Conservation (phyloP, 129 eudicot genomes). For the Centella asiatica region DNA sequence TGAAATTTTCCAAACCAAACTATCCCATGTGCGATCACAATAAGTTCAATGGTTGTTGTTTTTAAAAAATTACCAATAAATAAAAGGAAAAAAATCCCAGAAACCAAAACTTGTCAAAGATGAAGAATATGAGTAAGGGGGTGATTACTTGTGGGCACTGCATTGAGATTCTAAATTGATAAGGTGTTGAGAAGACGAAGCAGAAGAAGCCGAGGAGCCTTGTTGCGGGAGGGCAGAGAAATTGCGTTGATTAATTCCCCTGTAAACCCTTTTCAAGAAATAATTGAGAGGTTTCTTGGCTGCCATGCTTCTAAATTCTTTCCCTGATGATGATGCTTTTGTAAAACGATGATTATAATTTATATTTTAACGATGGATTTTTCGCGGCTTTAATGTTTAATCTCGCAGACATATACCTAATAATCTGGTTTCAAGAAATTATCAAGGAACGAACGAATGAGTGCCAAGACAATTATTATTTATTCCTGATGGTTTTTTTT, state of each 20-base stretch:
- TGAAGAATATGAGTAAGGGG: neutral
- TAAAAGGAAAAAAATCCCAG: neutral
- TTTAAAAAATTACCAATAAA: too few species aligned
- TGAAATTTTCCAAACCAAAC: too few species aligned
- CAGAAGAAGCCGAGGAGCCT: neutral
- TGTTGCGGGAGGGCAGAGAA: slow-evolving; percentile 28
- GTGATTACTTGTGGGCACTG: slow-evolving; percentile 46
- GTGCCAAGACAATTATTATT: too few species aligned
- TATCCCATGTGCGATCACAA: too few species aligned
- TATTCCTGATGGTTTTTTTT: too few species aligned
- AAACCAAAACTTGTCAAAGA: neutral
- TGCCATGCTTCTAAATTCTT: slow-evolving; percentile 18
- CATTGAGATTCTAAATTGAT: slow-evolving; percentile 32
- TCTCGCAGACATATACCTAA: too few species aligned
- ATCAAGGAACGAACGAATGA: too few species aligned
- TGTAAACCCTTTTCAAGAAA: slow-evolving; percentile 12
- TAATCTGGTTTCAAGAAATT: too few species aligned
- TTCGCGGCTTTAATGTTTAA: too few species aligned
- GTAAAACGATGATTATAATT: neutral
- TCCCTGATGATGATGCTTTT: slow-evolving; percentile 1
- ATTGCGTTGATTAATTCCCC: slow-evolving; percentile 1
- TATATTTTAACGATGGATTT: too few species aligned
- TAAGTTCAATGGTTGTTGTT: too few species aligned
- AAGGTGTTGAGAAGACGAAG: slow-evolving; percentile 31
- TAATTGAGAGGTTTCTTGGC: slow-evolving; percentile 23